Evolutionary conservation across 169 alveolate genomes (phyloP).

Genomic region (Eimeria falciformis): DNA sequence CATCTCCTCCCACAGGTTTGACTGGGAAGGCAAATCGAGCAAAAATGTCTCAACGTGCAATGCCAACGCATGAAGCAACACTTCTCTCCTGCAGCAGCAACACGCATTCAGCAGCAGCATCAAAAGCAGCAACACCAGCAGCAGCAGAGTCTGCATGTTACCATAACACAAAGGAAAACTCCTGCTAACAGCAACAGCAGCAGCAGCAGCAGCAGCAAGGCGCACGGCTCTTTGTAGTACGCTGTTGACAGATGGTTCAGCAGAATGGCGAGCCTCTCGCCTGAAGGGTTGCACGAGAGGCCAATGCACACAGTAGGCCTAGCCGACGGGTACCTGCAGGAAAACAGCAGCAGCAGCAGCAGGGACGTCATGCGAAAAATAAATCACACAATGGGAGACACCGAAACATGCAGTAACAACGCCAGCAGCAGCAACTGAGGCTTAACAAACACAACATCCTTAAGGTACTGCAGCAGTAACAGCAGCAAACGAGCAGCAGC

Average conservation of each 20-base stretch:
- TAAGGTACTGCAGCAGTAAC: not conserved
- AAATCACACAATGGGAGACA: not conserved
- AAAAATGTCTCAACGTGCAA: conserved; percentile 14
- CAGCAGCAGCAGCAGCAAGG: not conserved
- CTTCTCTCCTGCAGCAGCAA: conserved; percentile 21
- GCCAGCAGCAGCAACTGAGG: conserved; percentile 5
- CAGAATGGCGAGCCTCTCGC: not conserved
- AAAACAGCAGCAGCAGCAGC: not conserved
- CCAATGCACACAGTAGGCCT: conserved; percentile 31
- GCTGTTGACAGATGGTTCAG: not conserved
- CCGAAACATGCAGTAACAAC: not conserved
- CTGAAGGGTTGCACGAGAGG: conserved; percentile 1
- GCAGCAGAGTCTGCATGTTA: not conserved
- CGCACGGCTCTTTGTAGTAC: not conserved
- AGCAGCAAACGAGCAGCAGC: conserved; percentile 32
- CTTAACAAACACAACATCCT: not conserved
- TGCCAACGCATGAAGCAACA: conserved; percentile 10
- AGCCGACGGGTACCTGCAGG: not conserved
- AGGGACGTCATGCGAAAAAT: not conserved
- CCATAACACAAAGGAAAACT: not conserved
- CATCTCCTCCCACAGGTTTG: conserved; percentile 36
- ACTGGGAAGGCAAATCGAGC: not conserved
- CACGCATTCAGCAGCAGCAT: not conserved
- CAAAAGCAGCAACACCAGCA: not conserved
- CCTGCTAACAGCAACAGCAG: not conserved